These are phyloP conservation scores for Hypoxylon subgilvum DNA, from an alignment of 495 filamentous ascomycete genomes.

Conservation along the genomic window DNA sequence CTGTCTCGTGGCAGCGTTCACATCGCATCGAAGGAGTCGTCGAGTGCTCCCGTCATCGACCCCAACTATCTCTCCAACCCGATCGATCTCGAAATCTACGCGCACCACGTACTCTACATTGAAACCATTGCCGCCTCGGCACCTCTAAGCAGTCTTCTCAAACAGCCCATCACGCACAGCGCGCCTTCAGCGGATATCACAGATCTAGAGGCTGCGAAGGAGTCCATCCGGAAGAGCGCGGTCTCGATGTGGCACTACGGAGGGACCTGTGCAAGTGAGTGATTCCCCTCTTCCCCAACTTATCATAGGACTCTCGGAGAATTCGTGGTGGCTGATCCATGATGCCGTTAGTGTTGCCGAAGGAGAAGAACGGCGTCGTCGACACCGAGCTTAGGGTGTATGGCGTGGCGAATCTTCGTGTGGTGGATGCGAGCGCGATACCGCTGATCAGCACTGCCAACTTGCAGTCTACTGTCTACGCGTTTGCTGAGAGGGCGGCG, in stretches of 20 bases:
- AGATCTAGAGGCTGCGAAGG: constrained; percentile 4
- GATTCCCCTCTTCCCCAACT: too few relatives aligned
- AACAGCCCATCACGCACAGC: constrained; percentile 1
- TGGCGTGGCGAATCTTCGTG: constrained; percentile 38
- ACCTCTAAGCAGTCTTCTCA: constrained; percentile 9
- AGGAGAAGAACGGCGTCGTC: constrained; percentile 29
- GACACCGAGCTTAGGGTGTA: constrained; percentile 29
- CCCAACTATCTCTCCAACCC: constrained; percentile 62
- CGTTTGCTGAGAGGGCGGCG: constrained; percentile 43
- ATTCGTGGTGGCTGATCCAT: too few relatives aligned
- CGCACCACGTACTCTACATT: constrained; percentile 33
- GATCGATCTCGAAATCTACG: constrained; percentile 57
- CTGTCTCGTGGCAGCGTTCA: constrained; percentile 66
- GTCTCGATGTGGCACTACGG: constrained; percentile 31
- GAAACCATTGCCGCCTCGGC: constrained; percentile 1
- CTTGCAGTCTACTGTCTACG: constrained; percentile 46
- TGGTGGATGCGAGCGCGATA: constrained; percentile 46
- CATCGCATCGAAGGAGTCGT: constrained; percentile 50
- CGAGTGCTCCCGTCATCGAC: constrained; percentile 53
- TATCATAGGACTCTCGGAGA: too few relatives aligned
- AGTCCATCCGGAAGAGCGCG: constrained; percentile 1
- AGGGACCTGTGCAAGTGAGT: constrained; percentile 21
- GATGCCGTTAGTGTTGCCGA: constrained; percentile 31
- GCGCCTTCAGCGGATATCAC: neutral
- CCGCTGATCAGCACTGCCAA: constrained; percentile 43